Evolutionary conservation across 148 eudicot species (phyloP), one percentile per base, ranked within the genome.

Genomic region (Vaccinium darrowii): DNA sequence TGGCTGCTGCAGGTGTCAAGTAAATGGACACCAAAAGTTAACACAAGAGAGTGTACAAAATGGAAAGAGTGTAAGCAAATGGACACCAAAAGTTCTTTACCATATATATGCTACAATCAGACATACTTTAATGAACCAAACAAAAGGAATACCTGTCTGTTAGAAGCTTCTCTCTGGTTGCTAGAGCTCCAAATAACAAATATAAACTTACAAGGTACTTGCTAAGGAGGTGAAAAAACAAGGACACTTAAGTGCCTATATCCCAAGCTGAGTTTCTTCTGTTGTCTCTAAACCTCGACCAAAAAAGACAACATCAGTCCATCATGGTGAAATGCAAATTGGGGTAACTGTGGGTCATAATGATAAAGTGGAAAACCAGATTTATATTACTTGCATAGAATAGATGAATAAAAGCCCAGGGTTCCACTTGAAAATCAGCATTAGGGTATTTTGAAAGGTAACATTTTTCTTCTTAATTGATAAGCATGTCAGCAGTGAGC

Each of bases 121-220:
- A 58, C 72, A 56, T 14, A 83, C 23, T 50, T 84, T 39, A 36
- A 76, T 3, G 33, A 85, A 36, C 43, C 23, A 14, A 10, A 82
- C 80, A 78, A 86, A 77, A 71, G 23, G 27, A 69, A 58, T 90
- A 97, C 99, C 99, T 97, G 93, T 97, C 99, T 9, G 96, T 90
- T 87, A 97, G 88, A 90, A 97, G 99, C 88, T 94, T 94, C 79
- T 97, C 92, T 82, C 99, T 92, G 82, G 94, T 94, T 4, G 99
- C 98, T 88, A 97, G 89, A 84, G 99, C 92, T 81, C 99, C 99
- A 87, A 97, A 95, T 79, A 97, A 74, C 52, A 97, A 95, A 60
- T 93, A n/a, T n/a, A 36, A 80, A 90, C 89, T 92, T 86, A 89
- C 89, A 12, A 90, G 84, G 86, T 85, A 85, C 10, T 75, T 89